phyloP scores from a whole-genome alignment of 768 basidiomycete genomes.

The Hygrocybe punicea region DNA sequence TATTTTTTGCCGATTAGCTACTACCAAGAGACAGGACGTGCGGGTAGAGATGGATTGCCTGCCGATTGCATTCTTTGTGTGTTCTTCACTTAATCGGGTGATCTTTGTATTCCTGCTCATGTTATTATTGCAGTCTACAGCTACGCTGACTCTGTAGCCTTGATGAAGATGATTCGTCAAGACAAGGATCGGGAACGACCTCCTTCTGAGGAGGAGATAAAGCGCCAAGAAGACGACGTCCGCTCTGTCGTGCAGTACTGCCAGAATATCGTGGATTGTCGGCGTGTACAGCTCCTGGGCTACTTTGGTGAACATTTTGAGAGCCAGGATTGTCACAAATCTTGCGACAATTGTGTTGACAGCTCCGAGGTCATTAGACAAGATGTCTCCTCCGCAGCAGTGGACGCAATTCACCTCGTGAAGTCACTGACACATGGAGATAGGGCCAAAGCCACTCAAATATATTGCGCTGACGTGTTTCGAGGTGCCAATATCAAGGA shows the following conservation, averaged over 20 bases:
- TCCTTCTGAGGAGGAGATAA: constrained; percentile 51
- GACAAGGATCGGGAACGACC: constrained; percentile 40
- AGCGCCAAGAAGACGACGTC: constrained; percentile 63
- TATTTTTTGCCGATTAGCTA: constrained; percentile 47
- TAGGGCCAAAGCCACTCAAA: constrained; percentile 56
- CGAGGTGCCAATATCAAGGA: constrained; percentile 55
- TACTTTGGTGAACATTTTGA: constrained; percentile 86
- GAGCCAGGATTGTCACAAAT: constrained; percentile 54
- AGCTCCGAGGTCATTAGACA: constrained; percentile 41
- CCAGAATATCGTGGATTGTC: constrained; percentile 76
- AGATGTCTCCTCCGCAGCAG: constrained; percentile 63
- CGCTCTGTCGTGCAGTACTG: constrained; percentile 77
- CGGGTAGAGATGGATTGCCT: constrained; percentile 82
- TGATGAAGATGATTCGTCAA: constrained; percentile 61
- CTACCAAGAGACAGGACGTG: constrained; percentile 96
- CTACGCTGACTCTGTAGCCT: constrained; percentile 53
- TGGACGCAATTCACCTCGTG: constrained; percentile 57
- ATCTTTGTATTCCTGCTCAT: constrained; percentile 3
- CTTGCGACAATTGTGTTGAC: constrained; percentile 82
- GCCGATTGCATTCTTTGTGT: constrained; percentile 87
- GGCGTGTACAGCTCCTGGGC: constrained; percentile 81
- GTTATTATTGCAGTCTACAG: constrained; percentile 54
- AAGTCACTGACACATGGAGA: constrained; percentile 42
- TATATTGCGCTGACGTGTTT: constrained; percentile 59
- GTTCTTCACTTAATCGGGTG: constrained; percentile 21